Conservation (phyloP, 2,329 filamentous ascomycete species). For the Volutella citrinella region DNA sequence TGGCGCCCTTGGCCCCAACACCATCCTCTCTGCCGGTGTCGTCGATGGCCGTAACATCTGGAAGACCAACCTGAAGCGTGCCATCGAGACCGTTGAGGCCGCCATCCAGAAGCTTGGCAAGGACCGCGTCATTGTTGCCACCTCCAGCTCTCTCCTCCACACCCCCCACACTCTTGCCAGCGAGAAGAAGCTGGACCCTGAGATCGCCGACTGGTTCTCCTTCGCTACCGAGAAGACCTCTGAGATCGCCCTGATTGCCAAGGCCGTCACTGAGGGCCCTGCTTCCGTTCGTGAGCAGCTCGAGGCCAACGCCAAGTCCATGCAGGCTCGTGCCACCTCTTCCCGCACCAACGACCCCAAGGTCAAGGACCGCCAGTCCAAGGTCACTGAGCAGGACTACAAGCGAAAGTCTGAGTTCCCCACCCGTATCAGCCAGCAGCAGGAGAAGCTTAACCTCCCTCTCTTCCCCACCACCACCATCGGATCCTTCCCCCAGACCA, state of each 20-base stretch:
- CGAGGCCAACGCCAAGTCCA: slow-evolving; percentile 94
- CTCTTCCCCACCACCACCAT: slow-evolving; percentile 99
- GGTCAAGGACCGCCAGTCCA: slow-evolving; percentile 94
- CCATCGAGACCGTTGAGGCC: slow-evolving; percentile 85
- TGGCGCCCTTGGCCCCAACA: slow-evolving; percentile 79
- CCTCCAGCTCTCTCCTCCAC: slow-evolving; percentile 96
- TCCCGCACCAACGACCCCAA: slow-evolving; percentile 94
- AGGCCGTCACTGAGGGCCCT: slow-evolving; percentile 92
- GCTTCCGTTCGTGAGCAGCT: slow-evolving; percentile 83
- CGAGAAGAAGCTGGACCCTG: slow-evolving; percentile 96
- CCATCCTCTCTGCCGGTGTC: slow-evolving; percentile 90
- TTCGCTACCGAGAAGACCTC: slow-evolving; percentile 93
- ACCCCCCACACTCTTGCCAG: slow-evolving; percentile 95
- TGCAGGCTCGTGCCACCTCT: slow-evolving; percentile 86
- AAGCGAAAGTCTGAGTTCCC: slow-evolving; percentile 91
- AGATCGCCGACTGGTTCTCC: slow-evolving; percentile 97
- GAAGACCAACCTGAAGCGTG: slow-evolving; percentile 99
- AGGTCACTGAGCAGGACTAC: slow-evolving; percentile 81
- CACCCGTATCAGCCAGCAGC: slow-evolving; percentile 79
- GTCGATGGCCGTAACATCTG: slow-evolving; percentile 99
- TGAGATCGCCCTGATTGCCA: slow-evolving; percentile 90
- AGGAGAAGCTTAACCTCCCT: slow-evolving; percentile 88
- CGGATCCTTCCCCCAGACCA: slow-evolving; percentile 98
- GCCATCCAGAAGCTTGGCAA: slow-evolving; percentile 94
- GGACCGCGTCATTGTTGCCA: slow-evolving; percentile 94